Evolutionary conservation across 495 filamentous ascomycete species (phyloP).

Genomic region (Trichodelitschia bisporula): DNA sequence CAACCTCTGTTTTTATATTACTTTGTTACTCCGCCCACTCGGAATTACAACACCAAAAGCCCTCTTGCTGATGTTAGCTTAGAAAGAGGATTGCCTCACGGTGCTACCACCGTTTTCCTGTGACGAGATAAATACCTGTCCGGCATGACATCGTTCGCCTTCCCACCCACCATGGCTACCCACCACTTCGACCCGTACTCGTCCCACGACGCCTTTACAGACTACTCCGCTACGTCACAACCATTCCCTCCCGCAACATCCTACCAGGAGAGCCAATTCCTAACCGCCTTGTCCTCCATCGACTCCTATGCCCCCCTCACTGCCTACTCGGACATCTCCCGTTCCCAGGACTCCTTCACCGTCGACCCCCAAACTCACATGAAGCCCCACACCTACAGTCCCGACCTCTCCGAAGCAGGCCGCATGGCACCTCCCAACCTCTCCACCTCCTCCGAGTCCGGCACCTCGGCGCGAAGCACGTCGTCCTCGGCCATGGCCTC

Average conservation of each 20-base stretch:
- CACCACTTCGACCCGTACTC: constrained; percentile 10
- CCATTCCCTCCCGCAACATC: constrained; percentile 7
- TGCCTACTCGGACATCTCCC: not conserved
- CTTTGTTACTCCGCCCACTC: too few relatives aligned
- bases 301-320: not conserved
- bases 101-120: too few relatives aligned
- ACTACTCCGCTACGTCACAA: constrained; percentile 7
- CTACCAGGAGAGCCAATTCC: constrained; percentile 3
- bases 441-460: constrained; percentile 45
- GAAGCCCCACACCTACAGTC: constrained; percentile 10
- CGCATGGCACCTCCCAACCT: constrained; percentile 21
- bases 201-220: constrained; percentile 7
- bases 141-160: not conserved
- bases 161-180: constrained; percentile 7
- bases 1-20: too few relatives aligned
- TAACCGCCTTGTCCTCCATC: not conserved
- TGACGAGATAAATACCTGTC: too few relatives aligned
- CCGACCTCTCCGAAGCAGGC: constrained; percentile 1
- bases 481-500: constrained; percentile 66
- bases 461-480: constrained; percentile 39
- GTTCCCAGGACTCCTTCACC: constrained; percentile 3
- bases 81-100: too few relatives aligned
- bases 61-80: too few relatives aligned
- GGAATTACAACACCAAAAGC: too few relatives aligned
- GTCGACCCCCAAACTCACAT: constrained; percentile 13